Percentiles rank a stretch among this genome's conserved stretches.
Evolutionary conservation across 108 stramenopile genomes (phyloP).

Genomic region (Cyclotella sp.): DNA sequence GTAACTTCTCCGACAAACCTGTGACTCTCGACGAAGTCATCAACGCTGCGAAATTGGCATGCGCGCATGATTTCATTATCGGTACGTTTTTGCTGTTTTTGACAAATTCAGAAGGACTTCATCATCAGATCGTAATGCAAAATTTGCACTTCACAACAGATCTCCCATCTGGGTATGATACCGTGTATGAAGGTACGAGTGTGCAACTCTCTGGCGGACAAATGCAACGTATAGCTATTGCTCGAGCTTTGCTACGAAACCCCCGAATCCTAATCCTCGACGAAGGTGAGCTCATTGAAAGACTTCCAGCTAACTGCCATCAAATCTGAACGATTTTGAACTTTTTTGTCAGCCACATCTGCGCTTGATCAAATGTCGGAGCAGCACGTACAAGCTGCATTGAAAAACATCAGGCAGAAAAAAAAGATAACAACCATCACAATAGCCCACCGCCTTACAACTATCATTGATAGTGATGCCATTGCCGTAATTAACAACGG

Average conservation of each 20-base stretch:
- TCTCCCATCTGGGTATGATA: conserved; percentile 77
- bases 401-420: conserved; percentile 32
- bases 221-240: conserved; percentile 69
- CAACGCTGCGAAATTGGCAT: conserved; percentile 60
- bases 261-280: conserved; percentile 51
- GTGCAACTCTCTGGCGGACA: conserved; percentile 76
- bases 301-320: no score
- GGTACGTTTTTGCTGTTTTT: conserved; percentile 2
- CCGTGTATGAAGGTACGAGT: conserved; percentile 62
- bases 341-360: conserved; percentile 61
- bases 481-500: conserved; percentile 90
- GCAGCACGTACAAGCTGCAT: conserved; percentile 62
- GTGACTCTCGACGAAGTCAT: conserved; percentile 56
- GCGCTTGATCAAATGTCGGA: conserved; percentile 71
- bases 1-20: conserved; percentile 43
- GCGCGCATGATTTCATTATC: conserved; percentile 67
- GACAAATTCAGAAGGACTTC: not conserved
- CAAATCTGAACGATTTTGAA: no score
- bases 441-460: conserved; percentile 90
- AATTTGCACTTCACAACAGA: not conserved
- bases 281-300: conserved; percentile 14
- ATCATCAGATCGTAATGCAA: not conserved
- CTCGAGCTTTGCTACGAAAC: conserved; percentile 47
- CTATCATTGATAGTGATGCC: conserved; percentile 93
- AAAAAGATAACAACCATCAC: conserved; percentile 82